phyloP scores from a whole-genome alignment of 148 eudicot species.

The Fagopyrum esculentum region DNA sequence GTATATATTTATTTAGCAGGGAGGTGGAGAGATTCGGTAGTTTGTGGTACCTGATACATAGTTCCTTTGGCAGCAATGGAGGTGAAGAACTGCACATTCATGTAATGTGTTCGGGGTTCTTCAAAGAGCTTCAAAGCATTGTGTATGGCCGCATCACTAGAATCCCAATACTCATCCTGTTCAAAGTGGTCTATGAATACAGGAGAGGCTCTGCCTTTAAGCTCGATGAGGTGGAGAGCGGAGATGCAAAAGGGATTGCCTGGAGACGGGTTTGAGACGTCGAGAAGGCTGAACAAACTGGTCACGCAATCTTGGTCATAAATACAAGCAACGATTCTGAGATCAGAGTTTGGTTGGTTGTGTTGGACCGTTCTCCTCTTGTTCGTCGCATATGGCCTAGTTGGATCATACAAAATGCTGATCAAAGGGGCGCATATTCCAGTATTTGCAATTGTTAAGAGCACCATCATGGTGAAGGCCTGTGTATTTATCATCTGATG shows the following conservation, averaged over 20 bases:
- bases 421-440: conserved; percentile 53
- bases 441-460: conserved; percentile 33
- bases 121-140: conserved; percentile 42
- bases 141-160: conserved; percentile 37
- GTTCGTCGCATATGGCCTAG: conserved; percentile 77
- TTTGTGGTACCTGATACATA: conserved; percentile 50
- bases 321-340: conserved; percentile 45
- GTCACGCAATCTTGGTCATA: conserved; percentile 51
- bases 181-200: conserved; percentile 62
- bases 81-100: conserved; percentile 42
- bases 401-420: conserved; percentile 65
- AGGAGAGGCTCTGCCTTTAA: conserved; percentile 60
- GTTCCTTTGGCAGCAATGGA: conserved; percentile 49
- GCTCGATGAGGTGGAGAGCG: conserved; percentile 63
- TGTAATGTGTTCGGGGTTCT: conserved; percentile 24
- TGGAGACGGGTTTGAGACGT: conserved; percentile 42
- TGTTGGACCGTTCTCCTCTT: conserved; percentile 76
- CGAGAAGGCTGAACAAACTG: conserved; percentile 47
- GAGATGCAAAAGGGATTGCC: conserved; percentile 36
- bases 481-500: conserved; percentile 50
- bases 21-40: no score
- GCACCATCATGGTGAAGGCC: conserved; percentile 56
- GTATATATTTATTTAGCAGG: no score
- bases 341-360: conserved; percentile 46
- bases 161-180: conserved; percentile 34